Conservation (phyloP, 2,329 filamentous ascomycete species). For the Albifimbria verrucaria region DNA sequence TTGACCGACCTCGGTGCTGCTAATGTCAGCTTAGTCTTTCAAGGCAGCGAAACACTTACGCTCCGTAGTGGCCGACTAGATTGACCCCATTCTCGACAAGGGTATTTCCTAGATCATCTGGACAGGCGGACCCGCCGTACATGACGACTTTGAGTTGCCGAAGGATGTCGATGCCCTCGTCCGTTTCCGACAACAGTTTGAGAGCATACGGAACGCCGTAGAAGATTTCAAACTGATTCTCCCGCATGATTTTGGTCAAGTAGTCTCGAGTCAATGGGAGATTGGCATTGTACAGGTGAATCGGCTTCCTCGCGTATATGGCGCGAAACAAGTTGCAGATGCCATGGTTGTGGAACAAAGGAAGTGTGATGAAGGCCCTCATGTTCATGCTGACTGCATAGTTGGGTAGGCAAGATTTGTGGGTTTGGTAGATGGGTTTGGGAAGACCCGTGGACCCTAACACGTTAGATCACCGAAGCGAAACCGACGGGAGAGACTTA, state of each 20-base stretch:
- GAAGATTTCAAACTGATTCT: constrained; percentile 47
- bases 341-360: constrained; percentile 58
- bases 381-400: constrained; percentile 35
- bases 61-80: constrained; percentile 52
- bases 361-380: constrained; percentile 51
- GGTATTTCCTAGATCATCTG: constrained; percentile 52
- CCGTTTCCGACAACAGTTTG: constrained; percentile 57
- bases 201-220: constrained; percentile 61
- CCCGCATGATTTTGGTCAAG: constrained; percentile 40
- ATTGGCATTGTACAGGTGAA: constrained; percentile 51
- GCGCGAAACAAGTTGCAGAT: constrained; percentile 52
- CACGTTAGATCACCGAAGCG: too few species aligned
- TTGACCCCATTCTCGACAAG: constrained; percentile 50
- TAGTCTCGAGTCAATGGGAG: constrained; percentile 50
- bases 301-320: constrained; percentile 44
- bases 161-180: constrained; percentile 47
- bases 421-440: constrained; percentile 58
- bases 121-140: constrained; percentile 54
- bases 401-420: constrained; percentile 46
- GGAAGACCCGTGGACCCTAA: constrained; percentile 59
- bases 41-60: constrained; percentile 30
- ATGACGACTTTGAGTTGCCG: constrained; percentile 46
- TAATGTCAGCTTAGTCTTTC: background rate
- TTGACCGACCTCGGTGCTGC: constrained; percentile 22
- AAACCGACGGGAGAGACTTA: constrained; percentile 16